Evolutionary conservation across 2,329 filamentous ascomycete species (phyloP), one percentile per base, ranked within the genome.

Genomic region (Trichoderma gracile): DNA sequence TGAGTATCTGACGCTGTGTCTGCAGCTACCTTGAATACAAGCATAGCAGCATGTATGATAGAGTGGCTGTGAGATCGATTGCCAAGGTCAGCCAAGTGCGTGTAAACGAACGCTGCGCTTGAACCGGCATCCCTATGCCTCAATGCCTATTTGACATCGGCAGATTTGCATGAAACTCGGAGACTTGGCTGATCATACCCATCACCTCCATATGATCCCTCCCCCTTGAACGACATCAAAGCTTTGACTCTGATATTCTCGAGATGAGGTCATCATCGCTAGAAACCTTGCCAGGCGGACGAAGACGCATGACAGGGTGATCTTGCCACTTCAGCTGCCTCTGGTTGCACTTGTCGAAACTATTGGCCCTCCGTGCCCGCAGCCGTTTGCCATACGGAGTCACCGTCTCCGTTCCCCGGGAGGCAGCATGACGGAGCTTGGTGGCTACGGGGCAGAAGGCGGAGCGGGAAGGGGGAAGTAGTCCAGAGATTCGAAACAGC

Each of bases 351-450:
- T 46, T 62, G 40, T 38, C 54, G 58, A 46, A 54, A 62, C 58
- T 62, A 62, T 54, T 62, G 58, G 58, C 42, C 40, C 47, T 62
- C 58, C 58, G 46, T 62, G 58, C 27, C 47, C 58, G 58, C 23
- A 21, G 23, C 33, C 40, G 49, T 54, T 62, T 62, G 58, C 58
- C 47, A 52, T 53, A 54, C 58, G 58, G 47, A 62, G 47, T 45
- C 49, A 23, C 58, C 25, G 40, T 46, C 27, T n/a, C 43, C 55
- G 15, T 43, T 27, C 14, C n/a, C 42, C 55, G 42, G 12, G 55
- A 58, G 8, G 43, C 55, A 47, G 23, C 52, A 38, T 25, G 21
- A 42, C 52, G 55, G 42, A 47, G 23, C 55, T 45, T 47, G 43
- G 14, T 38, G 33, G 33, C 33, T 38, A 38, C 33, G 33, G 33